Percentiles rank a stretch among this genome's conserved stretches.
phyloP scores from a whole-genome alignment of 257 asterid species.

The Solanum sitiens region DNA sequence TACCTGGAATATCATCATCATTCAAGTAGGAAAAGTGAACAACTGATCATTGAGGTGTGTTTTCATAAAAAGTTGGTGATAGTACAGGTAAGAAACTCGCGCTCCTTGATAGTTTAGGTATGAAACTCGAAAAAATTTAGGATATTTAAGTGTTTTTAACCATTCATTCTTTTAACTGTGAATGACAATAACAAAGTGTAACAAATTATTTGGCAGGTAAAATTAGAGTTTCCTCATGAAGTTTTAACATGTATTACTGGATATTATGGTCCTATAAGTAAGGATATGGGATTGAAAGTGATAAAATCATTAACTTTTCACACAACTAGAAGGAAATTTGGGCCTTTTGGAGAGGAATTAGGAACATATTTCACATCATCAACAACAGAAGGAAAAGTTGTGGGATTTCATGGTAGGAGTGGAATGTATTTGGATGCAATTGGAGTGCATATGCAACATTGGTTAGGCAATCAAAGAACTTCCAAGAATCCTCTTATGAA shows the following conservation, averaged over 20 bases:
- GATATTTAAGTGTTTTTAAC: background rate
- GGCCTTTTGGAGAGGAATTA: constrained; percentile 64
- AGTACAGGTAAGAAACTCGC: background rate
- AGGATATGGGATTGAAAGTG: constrained; percentile 36
- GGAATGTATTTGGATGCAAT: constrained; percentile 68
- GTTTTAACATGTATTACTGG: constrained; percentile 67
- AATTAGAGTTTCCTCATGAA: constrained; percentile 60
- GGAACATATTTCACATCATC: constrained; percentile 61
- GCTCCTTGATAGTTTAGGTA: background rate
- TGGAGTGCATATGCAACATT: constrained; percentile 88
- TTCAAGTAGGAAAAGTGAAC: background rate
- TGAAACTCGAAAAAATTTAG: background rate
- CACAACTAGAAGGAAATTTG: constrained; percentile 42
- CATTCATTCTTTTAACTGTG: background rate
- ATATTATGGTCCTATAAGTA: constrained; percentile 36
- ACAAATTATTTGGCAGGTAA: constrained; percentile 29
- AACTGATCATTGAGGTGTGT: background rate
- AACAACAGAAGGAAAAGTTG: constrained; percentile 72
- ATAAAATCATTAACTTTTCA: constrained; percentile 56
- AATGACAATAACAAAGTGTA: background rate
- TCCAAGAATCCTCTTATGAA: constrained; percentile 35
- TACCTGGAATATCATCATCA: background rate
- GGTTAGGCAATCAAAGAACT: constrained; percentile 57
- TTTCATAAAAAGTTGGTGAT: background rate
- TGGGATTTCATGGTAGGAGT: constrained; percentile 79